Percentiles rank a stretch among this genome's conserved stretches.
These are phyloP conservation scores for Thraustochytrium sp. DNA, from an alignment of 352 stramenopile genomes.

Conservation along the genomic window DNA sequence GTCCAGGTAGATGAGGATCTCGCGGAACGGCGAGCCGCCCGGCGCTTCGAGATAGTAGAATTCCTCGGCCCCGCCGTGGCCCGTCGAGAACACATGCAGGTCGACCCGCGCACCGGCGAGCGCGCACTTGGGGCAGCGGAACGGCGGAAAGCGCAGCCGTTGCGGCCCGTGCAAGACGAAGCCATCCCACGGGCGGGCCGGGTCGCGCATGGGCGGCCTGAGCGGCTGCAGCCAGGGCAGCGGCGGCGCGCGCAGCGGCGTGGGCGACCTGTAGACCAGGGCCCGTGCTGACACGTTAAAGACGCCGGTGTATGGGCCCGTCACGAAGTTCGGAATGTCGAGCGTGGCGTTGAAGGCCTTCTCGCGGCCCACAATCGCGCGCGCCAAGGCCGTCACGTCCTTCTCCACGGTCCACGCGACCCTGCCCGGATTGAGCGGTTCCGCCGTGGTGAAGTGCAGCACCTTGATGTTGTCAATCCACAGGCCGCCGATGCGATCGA, in stretches of 20 bases:
- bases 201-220: background rate
- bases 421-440: background rate
- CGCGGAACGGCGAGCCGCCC: background rate
- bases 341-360: background rate
- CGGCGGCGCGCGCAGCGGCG: background rate
- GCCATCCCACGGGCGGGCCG: background rate
- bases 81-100: background rate
- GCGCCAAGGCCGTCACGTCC: background rate
- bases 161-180: background rate
- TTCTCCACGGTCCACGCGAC: background rate
- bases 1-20: background rate
- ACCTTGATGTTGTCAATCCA: slow-evolving; percentile 8
- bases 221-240: background rate
- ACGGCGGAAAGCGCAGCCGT: background rate
- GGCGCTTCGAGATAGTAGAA: slow-evolving; percentile 6
- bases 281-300: background rate
- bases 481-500: background rate
- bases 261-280: background rate
- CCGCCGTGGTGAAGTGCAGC: background rate
- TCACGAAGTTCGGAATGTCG: background rate
- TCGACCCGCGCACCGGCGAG: background rate
- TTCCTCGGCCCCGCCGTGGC: background rate
- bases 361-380: background rate
- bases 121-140: background rate
- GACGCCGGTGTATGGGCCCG: background rate